phyloP scores from a whole-genome alignment of 2,329 filamentous ascomycete genomes.

The Intubia oerlemansii region DNA sequence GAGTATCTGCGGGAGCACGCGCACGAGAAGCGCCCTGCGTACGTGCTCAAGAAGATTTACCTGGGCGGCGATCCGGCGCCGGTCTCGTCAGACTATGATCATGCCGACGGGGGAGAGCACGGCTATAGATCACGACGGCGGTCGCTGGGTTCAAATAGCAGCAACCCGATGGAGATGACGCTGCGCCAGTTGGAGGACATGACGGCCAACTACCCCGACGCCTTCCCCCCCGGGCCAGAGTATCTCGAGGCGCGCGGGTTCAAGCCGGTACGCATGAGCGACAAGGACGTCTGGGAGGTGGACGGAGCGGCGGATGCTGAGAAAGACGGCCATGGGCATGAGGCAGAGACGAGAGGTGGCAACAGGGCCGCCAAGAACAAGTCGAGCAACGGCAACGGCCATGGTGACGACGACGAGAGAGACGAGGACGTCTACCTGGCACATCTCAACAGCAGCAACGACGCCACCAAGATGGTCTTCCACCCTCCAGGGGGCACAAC shows the following conservation, averaged over 20 bases:
- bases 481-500: slow-evolving; percentile 19
- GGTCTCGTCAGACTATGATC: background rate
- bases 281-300: slow-evolving; percentile 13
- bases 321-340: slow-evolving; percentile 17
- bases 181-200: slow-evolving; percentile 16
- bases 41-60: background rate
- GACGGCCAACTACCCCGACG: slow-evolving; percentile 12
- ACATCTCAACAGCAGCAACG: background rate
- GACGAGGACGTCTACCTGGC: no score
- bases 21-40: background rate
- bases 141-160: no score
- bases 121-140: no score
- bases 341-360: background rate
- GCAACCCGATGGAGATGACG: background rate
- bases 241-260: no score
- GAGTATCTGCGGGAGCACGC: background rate
- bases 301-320: slow-evolving; percentile 11
- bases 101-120: no score
- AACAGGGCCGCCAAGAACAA: background rate
- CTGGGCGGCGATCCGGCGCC: background rate
- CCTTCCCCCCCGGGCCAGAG: no score
- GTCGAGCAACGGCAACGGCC: background rate
- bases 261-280: no score
- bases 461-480: slow-evolving; percentile 21
- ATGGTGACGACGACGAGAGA: no score